Evolutionary conservation across 441 rosid genomes (phyloP), one percentile per base, ranked within the genome.

Genomic region (Pelargonium australe): DNA sequence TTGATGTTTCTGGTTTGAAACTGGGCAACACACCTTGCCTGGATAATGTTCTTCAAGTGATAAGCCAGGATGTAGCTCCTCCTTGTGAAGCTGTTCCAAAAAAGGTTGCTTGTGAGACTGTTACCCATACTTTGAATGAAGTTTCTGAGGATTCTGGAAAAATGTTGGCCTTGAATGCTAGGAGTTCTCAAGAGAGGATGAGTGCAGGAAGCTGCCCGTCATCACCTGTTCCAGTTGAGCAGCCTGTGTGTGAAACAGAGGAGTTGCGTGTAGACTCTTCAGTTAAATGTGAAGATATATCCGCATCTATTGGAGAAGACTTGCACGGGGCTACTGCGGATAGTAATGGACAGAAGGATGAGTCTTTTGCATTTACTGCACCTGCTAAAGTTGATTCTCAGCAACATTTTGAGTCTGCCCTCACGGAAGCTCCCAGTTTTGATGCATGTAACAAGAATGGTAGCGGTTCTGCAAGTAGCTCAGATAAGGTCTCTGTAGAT

Each of bases 31-130:
- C 12, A 44, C 34, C 61, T 1, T 43, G 64, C 19, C 41, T 7
- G 4, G 73, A 73, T 57, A 69, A 5, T 69, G 63, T 19, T 43
- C 76, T 40, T 20, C 34, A 70, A 41, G 72, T 68, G 13, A 73
- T 65, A 40, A 62, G 67, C 31, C 62, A 7, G 51, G 71, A 69
- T 69, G 66, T 67, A 67, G 58, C 72, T 70, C 68, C 75, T 65
- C 67, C 71, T 16, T 44, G 5, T 5, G 47, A 23, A 31, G 70
- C 55, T 44, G 70, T 25, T 28, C 23, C 64, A 34, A 74, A 68
- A 19, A 61, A 40, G n/a, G 75, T 63, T 69, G 10, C 31, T 57
- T 53, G 70, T 67, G 74, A 77, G 40, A 47, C 44, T 20, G 68
- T 64, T 5, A 47, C 70, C 41, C 11, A 28, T 1, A 44, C 10